Conservation (phyloP, 345 rosid species). For the thale cress (Arabidopsis thaliana) region DNA sequence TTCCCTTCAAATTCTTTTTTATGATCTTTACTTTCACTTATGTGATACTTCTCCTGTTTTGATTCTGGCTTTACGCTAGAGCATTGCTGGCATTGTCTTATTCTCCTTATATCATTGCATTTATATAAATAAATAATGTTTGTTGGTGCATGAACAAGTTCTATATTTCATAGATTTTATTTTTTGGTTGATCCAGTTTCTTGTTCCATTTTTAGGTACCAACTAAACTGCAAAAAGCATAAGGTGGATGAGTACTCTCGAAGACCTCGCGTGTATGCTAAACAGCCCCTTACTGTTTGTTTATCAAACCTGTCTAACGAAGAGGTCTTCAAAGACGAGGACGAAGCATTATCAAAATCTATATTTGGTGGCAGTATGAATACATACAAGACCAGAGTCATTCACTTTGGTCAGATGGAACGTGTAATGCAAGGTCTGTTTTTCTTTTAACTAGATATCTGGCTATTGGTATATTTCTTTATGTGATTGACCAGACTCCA, state of each 20-base stretch:
- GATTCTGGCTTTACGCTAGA: conserved; percentile 33
- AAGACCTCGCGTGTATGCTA: conserved; percentile 52
- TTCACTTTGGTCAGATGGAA: conserved; percentile 61
- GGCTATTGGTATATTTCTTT: conserved; percentile 12
- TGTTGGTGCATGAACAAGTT: conserved; percentile 24
- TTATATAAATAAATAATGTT: conserved; percentile 14
- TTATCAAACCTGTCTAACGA: conserved; percentile 55
- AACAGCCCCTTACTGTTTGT: conserved; percentile 44
- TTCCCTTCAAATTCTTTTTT: conserved; percentile 4
- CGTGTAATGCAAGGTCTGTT: conserved; percentile 71
- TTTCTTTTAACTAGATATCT: conserved; percentile 36
- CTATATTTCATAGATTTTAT: conserved; percentile 13
- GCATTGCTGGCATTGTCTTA: neutral
- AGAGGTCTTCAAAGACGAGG: conserved; percentile 73
- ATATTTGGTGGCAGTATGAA: conserved; percentile 81
- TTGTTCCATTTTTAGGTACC: conserved; percentile 61
- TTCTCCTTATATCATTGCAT: conserved; percentile 19
- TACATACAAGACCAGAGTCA: conserved; percentile 70
- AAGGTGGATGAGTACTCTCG: conserved; percentile 61
- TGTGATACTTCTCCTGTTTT: conserved; percentile 26
- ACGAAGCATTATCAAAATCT: conserved; percentile 69
- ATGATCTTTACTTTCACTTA: conserved; percentile 22
- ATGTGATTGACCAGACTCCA: conserved; percentile 30
- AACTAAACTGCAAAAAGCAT: conserved; percentile 69
- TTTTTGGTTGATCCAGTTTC: conserved; percentile 25